Evolutionary conservation across 352 stramenopile genomes (phyloP).

Genomic region (Thraustotheca clavata): DNA sequence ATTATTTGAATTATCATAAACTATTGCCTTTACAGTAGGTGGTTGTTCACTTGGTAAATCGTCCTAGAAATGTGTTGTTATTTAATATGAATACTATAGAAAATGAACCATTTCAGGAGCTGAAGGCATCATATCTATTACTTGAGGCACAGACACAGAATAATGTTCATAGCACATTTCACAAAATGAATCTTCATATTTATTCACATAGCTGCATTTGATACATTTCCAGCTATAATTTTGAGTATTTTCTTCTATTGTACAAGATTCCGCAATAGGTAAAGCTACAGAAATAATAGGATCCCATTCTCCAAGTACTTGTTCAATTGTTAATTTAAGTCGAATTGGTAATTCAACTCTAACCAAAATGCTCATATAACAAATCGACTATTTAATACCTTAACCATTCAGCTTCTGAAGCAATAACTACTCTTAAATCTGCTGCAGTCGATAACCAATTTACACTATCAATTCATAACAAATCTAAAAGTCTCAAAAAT

Average conservation of each 20-base stretch:
- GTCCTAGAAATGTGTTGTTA: too few relatives aligned
- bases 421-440: conserved; percentile 8
- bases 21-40: too few relatives aligned
- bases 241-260: background rate
- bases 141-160: background rate
- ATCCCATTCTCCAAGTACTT: conserved; percentile 19
- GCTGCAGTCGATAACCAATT: conserved; percentile 2
- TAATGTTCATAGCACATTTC: conserved; percentile 18
- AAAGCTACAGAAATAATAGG: background rate
- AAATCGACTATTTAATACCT: background rate
- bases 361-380: background rate
- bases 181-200: conserved; percentile 20
- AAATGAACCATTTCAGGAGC: too few relatives aligned
- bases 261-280: background rate
- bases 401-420: conserved; percentile 3
- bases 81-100: too few relatives aligned
- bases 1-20: too few relatives aligned
- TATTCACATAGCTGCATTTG: background rate
- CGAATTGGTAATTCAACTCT: conserved; percentile 13
- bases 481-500: background rate
- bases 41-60: too few relatives aligned
- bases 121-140: background rate
- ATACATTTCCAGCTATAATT: conserved; percentile 5
- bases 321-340: conserved; percentile 15
- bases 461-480: background rate